Percentiles rank a stretch among this genome's conserved stretches.
These are phyloP conservation scores for Stephanodiscus minutulus DNA, from an alignment of 108 stramenopile species.

Conservation along the genomic window DNA sequence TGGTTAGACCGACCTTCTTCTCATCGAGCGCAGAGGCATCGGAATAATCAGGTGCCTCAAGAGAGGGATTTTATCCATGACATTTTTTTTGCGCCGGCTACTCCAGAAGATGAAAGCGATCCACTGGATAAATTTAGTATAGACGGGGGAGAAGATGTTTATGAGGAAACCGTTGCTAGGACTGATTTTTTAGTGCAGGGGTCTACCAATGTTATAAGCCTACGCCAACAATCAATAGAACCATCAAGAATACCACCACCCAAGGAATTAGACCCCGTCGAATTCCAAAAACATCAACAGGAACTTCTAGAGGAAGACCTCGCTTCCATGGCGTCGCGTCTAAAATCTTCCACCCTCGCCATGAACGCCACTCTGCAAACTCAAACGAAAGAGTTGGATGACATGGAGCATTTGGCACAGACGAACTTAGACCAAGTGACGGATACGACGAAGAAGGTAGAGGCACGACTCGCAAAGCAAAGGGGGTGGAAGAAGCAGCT, in stretches of 20 bases:
- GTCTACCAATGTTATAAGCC: neutral
- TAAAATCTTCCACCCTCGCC: constrained; percentile 68
- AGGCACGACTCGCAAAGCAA: constrained; percentile 47
- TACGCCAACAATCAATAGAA: neutral
- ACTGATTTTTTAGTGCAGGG: neutral
- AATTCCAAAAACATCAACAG: constrained; percentile 75
- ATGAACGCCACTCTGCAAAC: constrained; percentile 64
- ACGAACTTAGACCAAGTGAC: constrained; percentile 64
- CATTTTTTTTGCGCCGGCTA: constrained; percentile 36
- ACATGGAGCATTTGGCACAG: constrained; percentile 71
- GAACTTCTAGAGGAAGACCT: constrained; percentile 80
- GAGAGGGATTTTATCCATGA: constrained; percentile 36
- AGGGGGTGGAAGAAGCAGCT: constrained; percentile 47
- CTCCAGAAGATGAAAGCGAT: neutral
- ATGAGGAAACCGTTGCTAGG: neutral
- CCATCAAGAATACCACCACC: constrained; percentile 22
- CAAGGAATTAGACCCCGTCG: constrained; percentile 41
- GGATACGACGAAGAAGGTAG: constrained; percentile 56
- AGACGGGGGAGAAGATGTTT: neutral
- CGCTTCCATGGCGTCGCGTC: constrained; percentile 61
- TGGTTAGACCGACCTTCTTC: constrained; percentile 16
- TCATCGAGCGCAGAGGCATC: constrained; percentile 1
- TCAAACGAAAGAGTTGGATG: constrained; percentile 60
- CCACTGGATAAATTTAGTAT: constrained; percentile 4
- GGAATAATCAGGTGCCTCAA: constrained; percentile 2